Evolutionary conservation across 2,329 filamentous ascomycete genomes (phyloP).

Genomic region (Trichophyton schoenleinii): DNA sequence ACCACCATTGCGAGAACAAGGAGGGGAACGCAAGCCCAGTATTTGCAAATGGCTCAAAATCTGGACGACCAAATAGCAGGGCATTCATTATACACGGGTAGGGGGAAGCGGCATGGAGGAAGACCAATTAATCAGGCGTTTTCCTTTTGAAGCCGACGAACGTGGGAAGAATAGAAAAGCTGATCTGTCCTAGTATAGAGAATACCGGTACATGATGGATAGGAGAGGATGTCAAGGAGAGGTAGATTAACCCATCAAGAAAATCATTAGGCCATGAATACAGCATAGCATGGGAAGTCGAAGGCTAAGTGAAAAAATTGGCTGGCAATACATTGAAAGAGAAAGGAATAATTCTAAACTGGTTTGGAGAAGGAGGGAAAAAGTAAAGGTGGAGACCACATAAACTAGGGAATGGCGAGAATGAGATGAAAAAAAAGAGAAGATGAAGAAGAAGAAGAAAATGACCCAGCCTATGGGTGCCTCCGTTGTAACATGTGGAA

Average conservation of each 20-base stretch:
- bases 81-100: no score
- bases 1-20: no score
- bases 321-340: conserved; percentile 13
- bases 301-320: conserved; percentile 19
- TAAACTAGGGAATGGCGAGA: neutral
- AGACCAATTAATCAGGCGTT: no score
- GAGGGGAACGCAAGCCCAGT: no score
- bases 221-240: neutral
- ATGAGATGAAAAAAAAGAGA: neutral
- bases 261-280: conserved; percentile 15
- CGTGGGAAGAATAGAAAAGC: no score
- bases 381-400: conserved; percentile 9
- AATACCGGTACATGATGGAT: neutral
- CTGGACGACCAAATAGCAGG: no score
- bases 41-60: no score
- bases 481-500: neutral
- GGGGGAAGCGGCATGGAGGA: no score
- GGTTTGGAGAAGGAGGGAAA: conserved; percentile 13
- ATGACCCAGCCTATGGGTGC: neutral
- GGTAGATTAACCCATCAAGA: conserved; percentile 6
- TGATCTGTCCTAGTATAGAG: no score
- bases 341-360: neutral
- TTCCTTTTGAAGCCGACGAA: no score
- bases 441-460: neutral
- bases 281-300: neutral